Evolutionary conservation across 768 basidiomycete species (phyloP).

Genomic region (Cantharellus cinnabarinus): DNA sequence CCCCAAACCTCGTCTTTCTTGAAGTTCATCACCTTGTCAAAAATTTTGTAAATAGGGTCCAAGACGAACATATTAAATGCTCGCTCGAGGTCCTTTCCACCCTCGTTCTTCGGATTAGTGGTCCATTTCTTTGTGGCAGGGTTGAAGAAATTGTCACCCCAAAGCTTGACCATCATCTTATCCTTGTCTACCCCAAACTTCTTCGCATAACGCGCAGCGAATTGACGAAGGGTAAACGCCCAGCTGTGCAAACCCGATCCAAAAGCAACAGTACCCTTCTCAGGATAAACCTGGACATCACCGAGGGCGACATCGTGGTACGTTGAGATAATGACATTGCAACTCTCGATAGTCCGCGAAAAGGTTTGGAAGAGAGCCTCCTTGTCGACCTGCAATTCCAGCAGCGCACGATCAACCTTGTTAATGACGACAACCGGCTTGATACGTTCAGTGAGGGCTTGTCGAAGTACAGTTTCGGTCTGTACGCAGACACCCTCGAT

Average conservation of each 20-base stretch:
- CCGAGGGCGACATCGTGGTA: constrained; percentile 88
- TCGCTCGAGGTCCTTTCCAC: constrained; percentile 87
- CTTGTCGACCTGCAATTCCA: constrained; percentile 93
- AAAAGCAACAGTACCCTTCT: constrained; percentile 95
- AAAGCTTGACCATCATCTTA: constrained; percentile 93
- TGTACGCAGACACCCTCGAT: constrained; percentile 99
- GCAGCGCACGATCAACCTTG: constrained; percentile 98
- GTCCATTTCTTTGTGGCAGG: constrained; percentile 93
- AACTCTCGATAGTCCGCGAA: constrained; percentile 88
- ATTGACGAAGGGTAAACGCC: constrained; percentile 98
- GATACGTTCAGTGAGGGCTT: constrained; percentile 93
- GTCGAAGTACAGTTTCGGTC: constrained; percentile 97
- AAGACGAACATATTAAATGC: constrained; percentile 97
- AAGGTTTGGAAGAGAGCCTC: constrained; percentile 96
- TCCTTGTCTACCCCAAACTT: constrained; percentile 98
- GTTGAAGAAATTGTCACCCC: constrained; percentile 99
- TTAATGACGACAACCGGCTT: constrained; percentile 99
- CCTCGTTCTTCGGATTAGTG: constrained; percentile 47
- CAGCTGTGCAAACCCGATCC: constrained; percentile 99
- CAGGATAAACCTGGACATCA: constrained; percentile 98
- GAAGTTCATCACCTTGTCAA: constrained; percentile 98
- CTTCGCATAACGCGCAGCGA: constrained; percentile 85
- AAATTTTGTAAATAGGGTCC: constrained; percentile 97
- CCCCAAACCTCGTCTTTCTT: constrained; percentile 71
- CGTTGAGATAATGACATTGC: constrained; percentile 96